These are phyloP conservation scores for Akebia trifoliata DNA, from an alignment of 164 flowering plant genomes.

Conservation along the genomic window DNA sequence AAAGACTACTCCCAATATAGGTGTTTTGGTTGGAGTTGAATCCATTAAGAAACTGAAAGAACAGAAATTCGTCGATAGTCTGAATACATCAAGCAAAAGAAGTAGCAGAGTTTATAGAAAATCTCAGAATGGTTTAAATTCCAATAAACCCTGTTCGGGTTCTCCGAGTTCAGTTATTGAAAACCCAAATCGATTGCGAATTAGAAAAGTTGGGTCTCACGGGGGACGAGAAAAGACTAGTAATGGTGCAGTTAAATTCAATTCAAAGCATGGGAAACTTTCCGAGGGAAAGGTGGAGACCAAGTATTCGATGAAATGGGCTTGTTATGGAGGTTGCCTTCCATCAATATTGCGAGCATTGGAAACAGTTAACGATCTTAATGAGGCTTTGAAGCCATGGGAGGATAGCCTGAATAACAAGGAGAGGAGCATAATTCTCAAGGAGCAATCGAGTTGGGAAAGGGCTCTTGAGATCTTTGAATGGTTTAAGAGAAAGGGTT, in stretches of 20 bases:
- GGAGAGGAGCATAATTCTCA: slow-evolving; percentile 85
- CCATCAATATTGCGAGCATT: slow-evolving; percentile 70
- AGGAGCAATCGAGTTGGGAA: slow-evolving; percentile 79
- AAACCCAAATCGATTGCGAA: slow-evolving; percentile 12
- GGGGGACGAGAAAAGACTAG: neutral
- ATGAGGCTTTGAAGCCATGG: slow-evolving; percentile 83
- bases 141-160: slow-evolving; percentile 6
- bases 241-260: slow-evolving; percentile 11
- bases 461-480: slow-evolving; percentile 80
- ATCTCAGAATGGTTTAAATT: slow-evolving; percentile 1
- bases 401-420: slow-evolving; percentile 54
- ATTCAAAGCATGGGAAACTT: slow-evolving; percentile 2
- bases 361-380: slow-evolving; percentile 50
- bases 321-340: slow-evolving; percentile 62
- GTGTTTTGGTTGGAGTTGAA: slow-evolving; percentile 22
- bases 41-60: slow-evolving; percentile 14
- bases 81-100: slow-evolving; percentile 10
- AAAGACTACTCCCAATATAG: slow-evolving; percentile 10
- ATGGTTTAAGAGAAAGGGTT: slow-evolving; percentile 79
- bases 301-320: slow-evolving; percentile 64
- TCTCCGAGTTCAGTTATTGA: slow-evolving; percentile 11
- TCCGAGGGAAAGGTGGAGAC: slow-evolving; percentile 24
- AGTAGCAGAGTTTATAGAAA: slow-evolving; percentile 20
- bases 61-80: slow-evolving; percentile 16
- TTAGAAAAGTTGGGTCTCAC: neutral